Base-by-base conservation (phyloP, 805 yeast species). In the Zygosaccharomyces lentus region DNA sequence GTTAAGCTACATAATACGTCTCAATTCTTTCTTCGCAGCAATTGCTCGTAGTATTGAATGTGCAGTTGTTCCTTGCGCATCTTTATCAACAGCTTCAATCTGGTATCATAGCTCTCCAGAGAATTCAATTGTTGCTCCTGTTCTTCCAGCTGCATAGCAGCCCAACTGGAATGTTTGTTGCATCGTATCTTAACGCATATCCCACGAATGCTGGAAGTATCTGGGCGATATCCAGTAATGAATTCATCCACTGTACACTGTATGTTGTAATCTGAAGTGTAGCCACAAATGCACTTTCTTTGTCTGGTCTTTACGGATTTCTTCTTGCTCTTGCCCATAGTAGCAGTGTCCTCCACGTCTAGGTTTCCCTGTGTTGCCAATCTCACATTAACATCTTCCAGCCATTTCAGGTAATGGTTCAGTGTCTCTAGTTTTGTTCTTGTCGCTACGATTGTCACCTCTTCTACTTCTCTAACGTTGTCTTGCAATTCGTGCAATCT, bases 391-490 rank as follows among this genome's bases (percentile, higher is more conserved):
- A 61, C 50, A 3, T 49, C 44, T 9, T 53, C 54, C 13, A 64
- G 40, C 67, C 67, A 54, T 2, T 72, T 70, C 41, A 74, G 39
- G 43, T 62, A 63, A 4, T 34, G 44, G 10, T 53, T 52, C 9
- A 64, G 44, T 9, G 25, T 10, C 9, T 44, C 49, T 7, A 56
- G 36, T 21, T 44, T 44, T 2, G 49, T 23, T 23, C 51, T 48
- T 2, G 55, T 32, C 12, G 37, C 38, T 4, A 59, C 56, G 6
- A 50, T 38, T 6, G 56, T 52, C 30, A 37, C 42, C 9, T 46
- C 46, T n/a, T 49, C 46, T 32, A 50, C 40, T 7, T 51, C 53
- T 8, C 37, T 34, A 16, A 41, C 32, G n/a, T 54, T 49, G 2
- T 37, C 27, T 29, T 47, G 38, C 15, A 64, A 39, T 9, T 54